These are phyloP conservation scores for Nemophila menziesii DNA, from an alignment of 257 asterid species.

Conservation along the genomic window DNA sequence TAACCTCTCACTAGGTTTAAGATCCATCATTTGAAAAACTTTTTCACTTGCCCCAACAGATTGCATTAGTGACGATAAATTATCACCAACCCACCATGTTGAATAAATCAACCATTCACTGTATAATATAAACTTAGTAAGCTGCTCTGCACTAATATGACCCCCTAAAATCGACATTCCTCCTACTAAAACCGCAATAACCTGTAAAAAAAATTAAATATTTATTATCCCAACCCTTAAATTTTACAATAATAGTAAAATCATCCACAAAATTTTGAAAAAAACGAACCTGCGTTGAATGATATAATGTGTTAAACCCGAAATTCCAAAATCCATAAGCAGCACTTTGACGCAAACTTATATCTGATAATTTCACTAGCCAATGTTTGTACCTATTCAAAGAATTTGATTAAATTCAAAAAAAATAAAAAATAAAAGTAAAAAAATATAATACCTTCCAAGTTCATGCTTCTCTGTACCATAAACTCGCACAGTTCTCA, in stretches of 20 bases:
- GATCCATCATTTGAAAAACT: conserved; percentile 75
- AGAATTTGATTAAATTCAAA: neutral
- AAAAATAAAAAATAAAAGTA: neutral
- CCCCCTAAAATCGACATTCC: conserved; percentile 85
- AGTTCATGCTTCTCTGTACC: conserved; percentile 85
- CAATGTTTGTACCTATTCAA: conserved; percentile 49
- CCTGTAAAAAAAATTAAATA: conserved; percentile 40
- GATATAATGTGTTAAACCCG: conserved; percentile 78
- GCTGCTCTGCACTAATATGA: conserved; percentile 91
- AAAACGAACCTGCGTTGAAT: conserved; percentile 72
- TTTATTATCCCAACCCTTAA: neutral
- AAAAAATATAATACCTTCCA: conserved; percentile 47
- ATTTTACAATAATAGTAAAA: no score
- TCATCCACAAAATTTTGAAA: conserved; percentile 8
- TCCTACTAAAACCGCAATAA: conserved; percentile 92
- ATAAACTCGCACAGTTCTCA: conserved; percentile 85
- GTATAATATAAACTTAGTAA: conserved; percentile 86
- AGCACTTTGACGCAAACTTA: conserved; percentile 89
- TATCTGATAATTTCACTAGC: conserved; percentile 70
- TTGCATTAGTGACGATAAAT: conserved; percentile 82
- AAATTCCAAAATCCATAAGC: conserved; percentile 94
- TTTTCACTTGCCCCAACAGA: conserved; percentile 97
- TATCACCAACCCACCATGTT: conserved; percentile 98
- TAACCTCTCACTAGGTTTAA: conserved; percentile 59
- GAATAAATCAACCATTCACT: conserved; percentile 98